phyloP scores from a whole-genome alignment of 306 rosid genomes.

The Argentina anserina region DNA sequence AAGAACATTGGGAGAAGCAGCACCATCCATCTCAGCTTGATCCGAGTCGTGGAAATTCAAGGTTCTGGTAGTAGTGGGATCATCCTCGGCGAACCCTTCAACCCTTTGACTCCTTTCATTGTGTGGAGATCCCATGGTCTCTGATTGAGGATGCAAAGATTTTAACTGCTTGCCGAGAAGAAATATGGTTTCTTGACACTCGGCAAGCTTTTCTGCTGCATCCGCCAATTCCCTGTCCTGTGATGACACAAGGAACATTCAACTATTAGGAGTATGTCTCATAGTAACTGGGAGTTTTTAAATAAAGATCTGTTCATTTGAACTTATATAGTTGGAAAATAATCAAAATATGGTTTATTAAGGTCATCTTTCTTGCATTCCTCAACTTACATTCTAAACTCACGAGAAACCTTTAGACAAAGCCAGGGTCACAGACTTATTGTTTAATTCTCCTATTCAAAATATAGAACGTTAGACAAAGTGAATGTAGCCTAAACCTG shows the following conservation, averaged over 20 bases:
- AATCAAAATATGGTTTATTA: background rate
- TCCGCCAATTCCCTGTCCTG: constrained; percentile 84
- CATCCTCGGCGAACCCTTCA: constrained; percentile 45
- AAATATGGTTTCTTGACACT: constrained; percentile 96
- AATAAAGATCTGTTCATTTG: background rate
- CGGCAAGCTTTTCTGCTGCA: constrained; percentile 93
- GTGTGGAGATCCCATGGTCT: constrained; percentile 46
- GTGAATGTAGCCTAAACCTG: constrained; percentile 50
- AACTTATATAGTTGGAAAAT: background rate
- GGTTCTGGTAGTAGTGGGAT: constrained; percentile 45
- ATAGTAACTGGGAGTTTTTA: background rate
- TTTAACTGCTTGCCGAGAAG: constrained; percentile 93
- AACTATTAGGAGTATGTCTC: background rate
- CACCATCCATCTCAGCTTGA: constrained; percentile 44
- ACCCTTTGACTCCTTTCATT: constrained; percentile 48
- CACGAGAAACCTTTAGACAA: background rate
- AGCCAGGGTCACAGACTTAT: background rate
- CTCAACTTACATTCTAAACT: background rate
- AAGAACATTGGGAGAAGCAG: constrained; percentile 37
- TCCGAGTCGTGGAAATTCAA: constrained; percentile 45
- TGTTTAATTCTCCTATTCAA: background rate
- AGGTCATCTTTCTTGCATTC: background rate
- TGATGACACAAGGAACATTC: constrained; percentile 18
- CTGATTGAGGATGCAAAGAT: constrained; percentile 69
- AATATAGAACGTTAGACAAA: background rate